A percentile compares a stretch with the other conserved stretches of the same genome.
Evolutionary conservation across 495 filamentous ascomycete genomes (phyloP).

Genomic region (Tetracladium setigerum): DNA sequence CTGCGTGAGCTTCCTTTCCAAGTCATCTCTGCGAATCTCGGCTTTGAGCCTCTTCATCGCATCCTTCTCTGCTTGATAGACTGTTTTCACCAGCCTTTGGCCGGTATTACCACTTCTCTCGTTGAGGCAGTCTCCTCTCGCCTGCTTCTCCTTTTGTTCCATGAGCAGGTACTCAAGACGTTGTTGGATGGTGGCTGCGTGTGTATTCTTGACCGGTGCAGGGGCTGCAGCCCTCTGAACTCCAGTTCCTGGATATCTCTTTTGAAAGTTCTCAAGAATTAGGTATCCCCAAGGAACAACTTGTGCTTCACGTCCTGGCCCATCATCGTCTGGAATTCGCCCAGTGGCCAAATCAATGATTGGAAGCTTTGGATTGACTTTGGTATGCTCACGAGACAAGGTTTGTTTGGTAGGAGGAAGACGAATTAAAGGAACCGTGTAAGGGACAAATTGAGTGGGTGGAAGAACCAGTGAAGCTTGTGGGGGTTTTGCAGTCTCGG

Average conservation of each 20-base stretch:
- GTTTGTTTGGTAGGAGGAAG: not conserved
- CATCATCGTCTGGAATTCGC: slow-evolving; percentile 2
- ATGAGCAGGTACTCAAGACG: slow-evolving; percentile 16
- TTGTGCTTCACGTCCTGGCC: slow-evolving; percentile 5
- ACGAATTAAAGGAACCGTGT: not conserved
- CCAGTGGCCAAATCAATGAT: not conserved
- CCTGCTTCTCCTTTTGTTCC: slow-evolving; percentile 8
- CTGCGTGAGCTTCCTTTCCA: too few species aligned
- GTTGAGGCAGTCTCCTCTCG: too few species aligned
- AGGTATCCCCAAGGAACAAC: slow-evolving; percentile 1
- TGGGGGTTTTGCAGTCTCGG: too few species aligned
- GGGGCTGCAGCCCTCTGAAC: not conserved
- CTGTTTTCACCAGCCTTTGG: too few species aligned
- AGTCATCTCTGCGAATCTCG: too few species aligned
- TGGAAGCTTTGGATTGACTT: not conserved
- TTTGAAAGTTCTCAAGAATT: slow-evolving; percentile 9
- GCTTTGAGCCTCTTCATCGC: too few species aligned
- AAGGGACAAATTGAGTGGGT: not conserved
- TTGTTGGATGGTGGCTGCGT: slow-evolving; percentile 18
- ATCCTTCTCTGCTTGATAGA: too few species aligned
- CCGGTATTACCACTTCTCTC: too few species aligned
- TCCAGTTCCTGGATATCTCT: slow-evolving; percentile 21
- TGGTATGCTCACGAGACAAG: too few species aligned
- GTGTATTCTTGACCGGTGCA: not conserved
- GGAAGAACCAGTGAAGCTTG: too few species aligned